Base-by-base conservation (phyloP, 495 filamentous ascomycete genomes). In the Hypoxylon rickii region DNA sequence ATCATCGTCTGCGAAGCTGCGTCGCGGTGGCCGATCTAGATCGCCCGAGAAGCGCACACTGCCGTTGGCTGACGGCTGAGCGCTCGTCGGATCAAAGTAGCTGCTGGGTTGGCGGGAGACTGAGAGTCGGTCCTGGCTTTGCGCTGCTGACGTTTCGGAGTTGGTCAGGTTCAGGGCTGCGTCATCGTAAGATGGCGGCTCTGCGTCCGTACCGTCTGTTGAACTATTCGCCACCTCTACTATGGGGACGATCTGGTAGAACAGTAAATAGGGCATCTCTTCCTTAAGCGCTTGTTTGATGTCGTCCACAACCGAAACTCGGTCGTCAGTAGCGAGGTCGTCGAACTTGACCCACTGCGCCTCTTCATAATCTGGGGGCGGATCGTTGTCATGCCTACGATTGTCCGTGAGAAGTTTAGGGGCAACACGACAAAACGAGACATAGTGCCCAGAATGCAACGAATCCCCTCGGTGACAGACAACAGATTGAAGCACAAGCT, bases 251-350 rank as follows among this genome's bases (percentile, higher is more conserved):
- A 97, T 92, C 68, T 96, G 93, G 63, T 96, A 98, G 71, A 97
- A 96, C 0, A 98, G 74, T 2, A 98, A 80, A 61, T 98, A 98
- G 3, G 94, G 93, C 55, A 88, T 92, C 66, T 96, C 93, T n/a
- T 86, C 79, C 47, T 82, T 84, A 44, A 97, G 70, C 2, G 83
- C 76, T 29, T 83, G 79, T 51, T 89, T 76, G 42, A 90, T 86
- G 47, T 94, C 88, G 58, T 96, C 87, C 33, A 96, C 84, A 32
- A 85, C 73, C 1, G 75, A 77, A 2, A 96, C 88, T 32, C 94
- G 82, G 10, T 72, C 68, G 2, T 62, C 59, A 7, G 65, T 51
- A 33, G 89, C 82, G 26, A 97, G 73, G 59, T 98, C 94, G 70
- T 98, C 94, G 51, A 96, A 95, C 17, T 84, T 88, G 65, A 94